Base-by-base conservation (phyloP, 306 rosid genomes). In the Hippophae rhamnoides region DNA sequence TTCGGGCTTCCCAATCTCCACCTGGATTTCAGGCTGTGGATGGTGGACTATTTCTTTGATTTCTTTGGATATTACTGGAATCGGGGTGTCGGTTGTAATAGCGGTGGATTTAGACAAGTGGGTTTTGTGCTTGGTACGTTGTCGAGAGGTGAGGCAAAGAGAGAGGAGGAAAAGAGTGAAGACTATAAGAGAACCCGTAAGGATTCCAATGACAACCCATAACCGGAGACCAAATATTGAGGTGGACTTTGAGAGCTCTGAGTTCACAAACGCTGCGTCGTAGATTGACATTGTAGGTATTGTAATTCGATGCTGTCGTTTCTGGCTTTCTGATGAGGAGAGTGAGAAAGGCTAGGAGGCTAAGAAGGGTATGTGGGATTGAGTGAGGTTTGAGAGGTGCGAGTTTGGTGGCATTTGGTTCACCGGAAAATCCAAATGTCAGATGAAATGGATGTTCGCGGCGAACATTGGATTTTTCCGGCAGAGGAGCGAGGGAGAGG, bases 121-220 rank as follows among this genome's bases (percentile, higher is more conserved):
- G 70, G 60, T 45, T 49, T 63, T 60, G n/a, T 60, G 49, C 63
- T 57, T 50, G 23, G 72, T 68, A 47, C 80, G 76, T 57, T 70
- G 87, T 74, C 95, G 99, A 27, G 84, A 79, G 66, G 95, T 84
- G 80, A 93, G 80, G 81, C 95, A 93, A 67, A 93, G 87, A 0
- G 97, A 88, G 69, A 93, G 87, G 48, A 90, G 80, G 77, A 90
- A 87, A 55, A 90, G 96, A 6, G 76, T 55, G 49, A 90, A 65
- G 63, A 93, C 95, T 5, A 93, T 86, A 6, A 87, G 64, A 0
- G 94, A 71, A 8, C 97, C 99, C 48, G 88, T 77, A 47, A 93
- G 84, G 81, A 93, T 86, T 31, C 97, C 99, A 64, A 93, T 86
- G 42, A 93, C 81, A 5, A 93, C 95, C 99, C 99, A 93, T 3